Evolutionary conservation across 139 green algal genomes (phyloP), one percentile per base, ranked within the genome.

Genomic region (Gonium pectorale): DNA sequence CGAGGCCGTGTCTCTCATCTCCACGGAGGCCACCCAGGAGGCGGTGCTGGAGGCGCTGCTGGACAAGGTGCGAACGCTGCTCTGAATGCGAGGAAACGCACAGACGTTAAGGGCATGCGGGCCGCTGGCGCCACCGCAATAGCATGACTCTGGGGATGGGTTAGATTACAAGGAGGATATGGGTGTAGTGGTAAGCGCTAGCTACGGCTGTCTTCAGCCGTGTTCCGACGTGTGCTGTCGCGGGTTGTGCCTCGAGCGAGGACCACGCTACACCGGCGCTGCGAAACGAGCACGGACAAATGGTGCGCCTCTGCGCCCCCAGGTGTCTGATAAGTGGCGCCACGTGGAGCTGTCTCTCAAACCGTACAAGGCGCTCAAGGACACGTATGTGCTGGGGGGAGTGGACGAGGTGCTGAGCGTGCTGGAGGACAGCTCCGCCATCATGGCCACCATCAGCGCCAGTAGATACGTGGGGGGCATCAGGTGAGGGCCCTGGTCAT

Each of bases 21-120:
- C 90, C 78, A 93, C 86, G 9, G 95, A 98, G 89, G 95, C 95
- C 31, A 97, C 90, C 29, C 94, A 96, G 86, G 95, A 97, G 88
- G 85, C 87, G 29, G 86, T 90, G 13, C 89, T 98, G 74, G 93
- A 97, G 90, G 90, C 81, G 37, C 85, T 96, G 87, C 92, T 98
- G 67, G 86, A 89, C 21, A 94, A 94, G 79, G 90, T 97, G 66
- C 40, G 40, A 35, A 33, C n/a, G 17, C 19, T 29, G 60, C 29
- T 41, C 2, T 29, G 60, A 68, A n/a, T 29, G 60, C 19, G 4
- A 68, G 60, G 17, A n/a, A n/a, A n/a, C n/a, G n/a, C n/a, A n/a
- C n/a, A n/a, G n/a, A n/a, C n/a, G n/a, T 29, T 29, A 33, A 40
- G 60, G 60, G 27, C 11, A 67, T 21, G 27, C 11, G 59, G 59